phyloP scores from a whole-genome alignment of 192 early-diverging fungal species.

The Chytriomyces hyalinus region DNA sequence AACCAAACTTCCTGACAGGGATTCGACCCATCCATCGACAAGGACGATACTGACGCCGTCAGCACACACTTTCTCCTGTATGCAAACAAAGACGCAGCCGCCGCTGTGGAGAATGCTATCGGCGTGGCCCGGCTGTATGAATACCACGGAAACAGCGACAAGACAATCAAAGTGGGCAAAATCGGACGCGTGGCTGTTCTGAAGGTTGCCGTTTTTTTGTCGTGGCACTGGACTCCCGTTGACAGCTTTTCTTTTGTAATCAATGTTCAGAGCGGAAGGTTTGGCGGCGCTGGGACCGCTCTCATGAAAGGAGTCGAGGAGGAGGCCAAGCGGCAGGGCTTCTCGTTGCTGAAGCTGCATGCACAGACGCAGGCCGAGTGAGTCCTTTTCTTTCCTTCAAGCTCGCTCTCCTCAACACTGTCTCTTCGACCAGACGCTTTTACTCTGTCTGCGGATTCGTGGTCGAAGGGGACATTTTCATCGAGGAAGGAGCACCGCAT shows the following conservation, averaged over 20 bases:
- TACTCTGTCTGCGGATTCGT: conserved; percentile 15
- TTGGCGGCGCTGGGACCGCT: conserved; percentile 11
- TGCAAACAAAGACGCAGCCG: neutral
- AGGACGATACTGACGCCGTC: conserved; percentile 24
- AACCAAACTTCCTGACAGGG: conserved; percentile 1
- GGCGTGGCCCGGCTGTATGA: conserved; percentile 23
- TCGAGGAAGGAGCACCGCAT: conserved; percentile 21
- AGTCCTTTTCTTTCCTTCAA: no score
- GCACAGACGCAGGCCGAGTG: neutral
- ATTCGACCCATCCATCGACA: conserved; percentile 22
- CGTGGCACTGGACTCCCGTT: no score
- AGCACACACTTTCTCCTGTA: conserved; percentile 23
- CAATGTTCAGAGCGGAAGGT: neutral
- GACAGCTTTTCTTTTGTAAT: no score
- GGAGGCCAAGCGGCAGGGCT: conserved; percentile 3
- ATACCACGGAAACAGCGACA: conserved; percentile 1
- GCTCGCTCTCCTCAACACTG: no score
- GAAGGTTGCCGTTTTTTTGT: no score
- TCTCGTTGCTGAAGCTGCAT: conserved; percentile 14
- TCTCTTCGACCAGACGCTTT: neutral
- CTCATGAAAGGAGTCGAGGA: conserved; percentile 21
- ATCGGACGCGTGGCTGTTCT: conserved; percentile 29
- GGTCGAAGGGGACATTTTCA: conserved; percentile 19
- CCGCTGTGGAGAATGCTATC: neutral
- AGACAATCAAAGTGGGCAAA: neutral